phyloP scores from a whole-genome alignment of 2,329 filamentous ascomycete genomes.

The Paraconiothyrium brasiliense region DNA sequence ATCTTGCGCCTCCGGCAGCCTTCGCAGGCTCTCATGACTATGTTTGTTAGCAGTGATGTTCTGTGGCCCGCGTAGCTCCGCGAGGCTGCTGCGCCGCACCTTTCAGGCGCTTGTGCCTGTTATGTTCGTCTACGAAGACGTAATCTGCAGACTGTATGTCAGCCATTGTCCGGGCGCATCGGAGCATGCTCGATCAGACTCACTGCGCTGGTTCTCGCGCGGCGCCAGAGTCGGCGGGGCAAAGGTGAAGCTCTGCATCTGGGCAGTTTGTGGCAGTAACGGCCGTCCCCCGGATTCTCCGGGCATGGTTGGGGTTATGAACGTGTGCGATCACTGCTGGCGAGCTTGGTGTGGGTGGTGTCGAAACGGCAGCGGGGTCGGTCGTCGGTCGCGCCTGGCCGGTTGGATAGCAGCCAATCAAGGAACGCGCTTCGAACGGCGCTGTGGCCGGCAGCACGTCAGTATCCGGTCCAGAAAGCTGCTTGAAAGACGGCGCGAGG shows the following conservation, averaged over 20 bases:
- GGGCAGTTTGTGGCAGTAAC: constrained; percentile 72
- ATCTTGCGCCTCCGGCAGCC: constrained; percentile 95
- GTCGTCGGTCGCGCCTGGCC: constrained; percentile 42
- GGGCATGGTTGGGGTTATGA: constrained; percentile 60
- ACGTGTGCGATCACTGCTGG: constrained; percentile 1
- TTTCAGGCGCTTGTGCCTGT: constrained; percentile 95
- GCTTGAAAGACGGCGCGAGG: constrained; percentile 28
- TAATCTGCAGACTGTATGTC: constrained; percentile 71
- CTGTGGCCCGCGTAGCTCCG: constrained; percentile 1
- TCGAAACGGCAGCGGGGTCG: constrained; percentile 43
- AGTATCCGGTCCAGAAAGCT: constrained; percentile 20
- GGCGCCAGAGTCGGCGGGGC: constrained; percentile 71
- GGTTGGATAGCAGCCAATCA: constrained; percentile 42
- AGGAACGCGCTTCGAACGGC: constrained; percentile 22
- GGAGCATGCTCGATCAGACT: constrained; percentile 46
- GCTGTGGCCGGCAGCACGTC: constrained; percentile 32
- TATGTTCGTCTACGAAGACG: constrained; percentile 99
- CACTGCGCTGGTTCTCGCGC: constrained; percentile 86
- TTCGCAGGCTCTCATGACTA: constrained; percentile 97
- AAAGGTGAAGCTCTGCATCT: constrained; percentile 81
- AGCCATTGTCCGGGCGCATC: constrained; percentile 18
- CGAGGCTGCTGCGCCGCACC: constrained; percentile 63
- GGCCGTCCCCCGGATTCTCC: constrained; percentile 69
- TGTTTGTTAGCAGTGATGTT: constrained; percentile 33
- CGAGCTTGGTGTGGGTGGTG: constrained; percentile 7